phyloP scores from a whole-genome alignment of 1,284 basidiomycete species.

The Clitocybe nebularis region DNA sequence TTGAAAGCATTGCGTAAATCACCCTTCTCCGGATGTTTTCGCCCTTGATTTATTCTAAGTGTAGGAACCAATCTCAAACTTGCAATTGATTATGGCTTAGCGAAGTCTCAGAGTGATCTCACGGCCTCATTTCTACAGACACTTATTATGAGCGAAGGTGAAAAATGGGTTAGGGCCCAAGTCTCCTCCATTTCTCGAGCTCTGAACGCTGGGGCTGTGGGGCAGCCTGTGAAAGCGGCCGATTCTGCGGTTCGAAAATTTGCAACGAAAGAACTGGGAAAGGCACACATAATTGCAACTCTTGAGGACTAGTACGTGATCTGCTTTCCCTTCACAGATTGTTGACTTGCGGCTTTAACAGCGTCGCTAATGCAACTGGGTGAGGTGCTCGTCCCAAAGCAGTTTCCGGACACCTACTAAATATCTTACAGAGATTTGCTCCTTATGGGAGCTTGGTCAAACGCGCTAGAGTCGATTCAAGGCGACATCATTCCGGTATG shows the following conservation, averaged over 20 bases:
- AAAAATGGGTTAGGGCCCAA: constrained; percentile 69
- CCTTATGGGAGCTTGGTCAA: constrained; percentile 71
- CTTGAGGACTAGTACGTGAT: constrained; percentile 72
- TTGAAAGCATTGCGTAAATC: constrained; percentile 70
- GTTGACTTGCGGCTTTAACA: constrained; percentile 23
- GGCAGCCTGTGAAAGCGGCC: constrained; percentile 66
- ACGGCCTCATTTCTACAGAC: constrained; percentile 82
- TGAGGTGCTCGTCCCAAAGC: constrained; percentile 18
- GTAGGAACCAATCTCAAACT: constrained; percentile 75
- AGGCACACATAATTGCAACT: constrained; percentile 69
- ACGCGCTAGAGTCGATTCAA: constrained; percentile 46
- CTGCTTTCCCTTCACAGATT: not conserved
- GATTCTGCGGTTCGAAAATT: constrained; percentile 67
- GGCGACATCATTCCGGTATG: constrained; percentile 64
- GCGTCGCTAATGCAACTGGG: constrained; percentile 76
- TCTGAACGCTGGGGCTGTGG: constrained; percentile 55
- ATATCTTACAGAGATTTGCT: constrained; percentile 46
- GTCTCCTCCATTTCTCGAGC: constrained; percentile 57
- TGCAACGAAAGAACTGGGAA: constrained; percentile 72
- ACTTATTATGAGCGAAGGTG: constrained; percentile 83
- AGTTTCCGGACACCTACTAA: constrained; percentile 2
- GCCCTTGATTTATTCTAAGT: constrained; percentile 13
- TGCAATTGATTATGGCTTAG: constrained; percentile 77
- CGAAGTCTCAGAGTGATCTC: constrained; percentile 72
- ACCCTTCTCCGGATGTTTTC: not conserved